Evolutionary conservation across 208 protist genomes (phyloP).

Genomic region (Angomonas ambiguus): DNA sequence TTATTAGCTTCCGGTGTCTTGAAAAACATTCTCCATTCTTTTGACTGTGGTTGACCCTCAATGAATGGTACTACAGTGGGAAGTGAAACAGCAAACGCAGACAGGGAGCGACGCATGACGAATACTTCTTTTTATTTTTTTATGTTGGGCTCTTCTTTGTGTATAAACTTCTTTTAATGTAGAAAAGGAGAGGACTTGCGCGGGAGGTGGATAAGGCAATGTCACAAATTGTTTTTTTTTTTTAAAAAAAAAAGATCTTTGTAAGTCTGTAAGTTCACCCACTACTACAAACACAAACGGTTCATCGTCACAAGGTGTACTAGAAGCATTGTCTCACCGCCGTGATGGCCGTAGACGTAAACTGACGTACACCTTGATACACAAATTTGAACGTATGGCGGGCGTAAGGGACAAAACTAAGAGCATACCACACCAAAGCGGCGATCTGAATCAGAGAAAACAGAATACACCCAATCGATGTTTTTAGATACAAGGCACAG

Average conservation of each 20-base stretch:
- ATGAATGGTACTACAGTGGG: conserved; percentile 13
- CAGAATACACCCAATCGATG: conserved; percentile 47
- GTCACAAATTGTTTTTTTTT: too few species aligned
- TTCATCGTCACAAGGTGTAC: not conserved
- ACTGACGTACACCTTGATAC: conserved; percentile 15
- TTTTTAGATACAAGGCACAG: conserved; percentile 53
- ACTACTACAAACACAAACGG: conserved; percentile 2
- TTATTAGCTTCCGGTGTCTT: conserved; percentile 9
- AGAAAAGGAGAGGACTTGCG: too few species aligned
- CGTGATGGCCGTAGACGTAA: not conserved
- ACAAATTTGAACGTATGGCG: conserved; percentile 48
- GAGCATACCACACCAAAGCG: conserved; percentile 80
- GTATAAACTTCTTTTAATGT: too few species aligned
- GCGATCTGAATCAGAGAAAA: conserved; percentile 61
- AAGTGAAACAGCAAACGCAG: not conserved
- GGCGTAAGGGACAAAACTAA: conserved; percentile 88
- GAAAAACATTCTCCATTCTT: conserved; percentile 61
- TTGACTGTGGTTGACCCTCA: conserved; percentile 25
- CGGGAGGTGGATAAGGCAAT: too few species aligned
- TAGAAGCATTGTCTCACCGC: not conserved
- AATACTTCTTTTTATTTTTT: too few species aligned
- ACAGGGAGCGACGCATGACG: conserved; percentile 15
- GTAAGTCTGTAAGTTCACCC: too few species aligned
- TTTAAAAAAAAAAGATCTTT: too few species aligned
- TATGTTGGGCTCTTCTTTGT: too few species aligned